These are phyloP conservation scores for Babesia bigemina DNA, from an alignment of 169 alveolate genomes.

Conservation along the genomic window DNA sequence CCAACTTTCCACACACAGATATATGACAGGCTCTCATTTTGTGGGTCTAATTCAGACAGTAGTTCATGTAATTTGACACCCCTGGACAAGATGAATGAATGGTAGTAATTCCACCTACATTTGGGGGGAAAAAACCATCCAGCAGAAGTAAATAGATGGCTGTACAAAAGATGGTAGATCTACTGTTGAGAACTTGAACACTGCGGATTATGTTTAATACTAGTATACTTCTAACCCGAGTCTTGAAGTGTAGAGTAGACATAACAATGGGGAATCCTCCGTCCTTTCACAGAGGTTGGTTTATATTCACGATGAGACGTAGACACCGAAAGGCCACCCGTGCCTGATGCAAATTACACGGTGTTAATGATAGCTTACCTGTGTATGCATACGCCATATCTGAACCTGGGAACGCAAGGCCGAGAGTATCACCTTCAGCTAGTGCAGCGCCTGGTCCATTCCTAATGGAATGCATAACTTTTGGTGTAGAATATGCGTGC, in stretches of 20 bases:
- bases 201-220: slow-evolving; percentile 1
- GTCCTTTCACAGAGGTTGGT: slow-evolving; percentile 56
- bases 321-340: slow-evolving; percentile 4
- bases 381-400: slow-evolving; percentile 65
- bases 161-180: slow-evolving; percentile 60
- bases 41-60: neutral
- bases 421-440: slow-evolving; percentile 36
- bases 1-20: slow-evolving; percentile 56
- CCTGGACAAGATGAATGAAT: neutral
- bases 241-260: slow-evolving; percentile 25
- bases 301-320: slow-evolving; percentile 44
- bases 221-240: no score
- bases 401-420: slow-evolving; percentile 61
- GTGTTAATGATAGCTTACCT: neutral
- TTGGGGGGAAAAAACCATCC: slow-evolving; percentile 30
- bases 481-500: slow-evolving; percentile 55
- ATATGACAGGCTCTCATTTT: slow-evolving; percentile 12
- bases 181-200: slow-evolving; percentile 60
- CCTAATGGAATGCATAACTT: slow-evolving; percentile 45
- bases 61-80: neutral
- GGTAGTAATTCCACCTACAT: slow-evolving; percentile 2
- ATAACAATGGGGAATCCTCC: slow-evolving; percentile 51
- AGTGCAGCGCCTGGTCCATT: slow-evolving; percentile 26
- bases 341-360: neutral
- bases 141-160: slow-evolving; percentile 53